These are phyloP conservation scores for Venturia carpophila DNA, from an alignment of 2,329 filamentous ascomycete genomes.

Conservation along the genomic window DNA sequence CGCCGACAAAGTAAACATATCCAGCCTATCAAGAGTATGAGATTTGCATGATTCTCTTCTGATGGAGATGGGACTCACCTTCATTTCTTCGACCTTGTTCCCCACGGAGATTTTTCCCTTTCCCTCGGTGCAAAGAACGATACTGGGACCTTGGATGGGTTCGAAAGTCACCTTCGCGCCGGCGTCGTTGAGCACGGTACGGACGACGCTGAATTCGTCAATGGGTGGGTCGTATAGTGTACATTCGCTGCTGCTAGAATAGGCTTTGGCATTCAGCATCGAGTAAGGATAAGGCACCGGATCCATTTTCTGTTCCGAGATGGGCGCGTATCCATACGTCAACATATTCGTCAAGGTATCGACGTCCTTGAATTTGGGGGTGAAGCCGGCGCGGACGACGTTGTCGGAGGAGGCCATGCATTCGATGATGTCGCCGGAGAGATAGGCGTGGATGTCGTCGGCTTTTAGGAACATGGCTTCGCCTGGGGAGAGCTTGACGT, in stretches of 20 bases:
- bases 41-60: too few relatives aligned
- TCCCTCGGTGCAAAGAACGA: conserved; percentile 83
- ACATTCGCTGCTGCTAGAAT: conserved; percentile 65
- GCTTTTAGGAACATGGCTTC: conserved; percentile 95
- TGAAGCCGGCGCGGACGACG: conserved; percentile 93
- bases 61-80: conserved; percentile 27
- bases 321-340: conserved; percentile 92
- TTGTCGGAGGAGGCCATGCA: conserved; percentile 99
- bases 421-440: conserved; percentile 91
- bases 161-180: conserved; percentile 85
- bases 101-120: conserved; percentile 79
- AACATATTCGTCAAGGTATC: conserved; percentile 80
- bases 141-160: conserved; percentile 76
- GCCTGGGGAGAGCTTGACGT: conserved; percentile 75
- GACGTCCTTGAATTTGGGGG: conserved; percentile 97
- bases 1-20: conserved; percentile 60
- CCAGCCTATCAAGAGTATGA: conserved; percentile 25
- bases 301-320: conserved; percentile 87
- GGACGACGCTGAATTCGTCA: conserved; percentile 87
- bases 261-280: conserved; percentile 71
- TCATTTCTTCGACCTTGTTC: conserved; percentile 62
- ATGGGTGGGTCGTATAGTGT: conserved; percentile 91
- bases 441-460: conserved; percentile 94
- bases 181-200: conserved; percentile 60
- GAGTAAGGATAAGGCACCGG: conserved; percentile 80